A percentile compares a stretch with the other conserved stretches of the same genome.
These are phyloP conservation scores for Ganoderma resinaceum DNA, from an alignment of 1,284 basidiomycete species.

Conservation along the genomic window DNA sequence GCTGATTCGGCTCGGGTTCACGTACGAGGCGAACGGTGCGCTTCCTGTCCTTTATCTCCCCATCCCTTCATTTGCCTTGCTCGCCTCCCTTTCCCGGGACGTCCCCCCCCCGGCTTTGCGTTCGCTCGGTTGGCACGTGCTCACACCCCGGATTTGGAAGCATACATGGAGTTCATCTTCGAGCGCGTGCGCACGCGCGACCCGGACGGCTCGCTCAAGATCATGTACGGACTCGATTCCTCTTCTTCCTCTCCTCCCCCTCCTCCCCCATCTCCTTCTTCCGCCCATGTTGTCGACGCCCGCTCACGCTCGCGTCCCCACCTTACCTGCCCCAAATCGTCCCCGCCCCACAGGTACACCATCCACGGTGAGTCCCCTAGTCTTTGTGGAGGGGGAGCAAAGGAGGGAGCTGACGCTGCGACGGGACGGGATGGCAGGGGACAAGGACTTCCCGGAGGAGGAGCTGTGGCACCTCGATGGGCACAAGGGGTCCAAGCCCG, in stretches of 20 bases:
- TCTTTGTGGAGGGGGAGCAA: no score
- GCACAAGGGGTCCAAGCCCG: slow-evolving; percentile 84
- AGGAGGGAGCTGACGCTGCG: not conserved
- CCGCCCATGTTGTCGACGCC: not conserved
- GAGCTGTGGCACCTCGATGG: slow-evolving; percentile 87
- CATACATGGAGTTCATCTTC: slow-evolving; percentile 91
- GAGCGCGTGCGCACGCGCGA: slow-evolving; percentile 83
- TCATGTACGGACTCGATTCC: slow-evolving; percentile 62
- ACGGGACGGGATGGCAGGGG: slow-evolving; percentile 50
- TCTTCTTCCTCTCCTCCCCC: no score
- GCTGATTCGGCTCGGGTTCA: slow-evolving; percentile 89
- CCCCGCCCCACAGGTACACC: slow-evolving; percentile 58
- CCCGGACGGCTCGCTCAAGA: slow-evolving; percentile 88
- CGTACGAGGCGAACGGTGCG: slow-evolving; percentile 83
- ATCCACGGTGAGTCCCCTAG: slow-evolving; percentile 66
- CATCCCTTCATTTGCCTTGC: no score
- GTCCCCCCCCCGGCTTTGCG: not conserved
- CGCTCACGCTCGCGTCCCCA: not conserved
- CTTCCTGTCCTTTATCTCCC: not conserved
- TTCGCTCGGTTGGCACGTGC: not conserved
- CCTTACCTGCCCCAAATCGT: not conserved
- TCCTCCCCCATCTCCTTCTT: slow-evolving; percentile 2
- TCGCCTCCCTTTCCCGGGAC: not conserved
- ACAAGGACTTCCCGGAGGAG: slow-evolving; percentile 84
- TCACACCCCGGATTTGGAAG: slow-evolving; percentile 42